Evolutionary conservation across 108 stramenopile genomes (phyloP).

Genomic region (Skeletonema tropicum): DNA sequence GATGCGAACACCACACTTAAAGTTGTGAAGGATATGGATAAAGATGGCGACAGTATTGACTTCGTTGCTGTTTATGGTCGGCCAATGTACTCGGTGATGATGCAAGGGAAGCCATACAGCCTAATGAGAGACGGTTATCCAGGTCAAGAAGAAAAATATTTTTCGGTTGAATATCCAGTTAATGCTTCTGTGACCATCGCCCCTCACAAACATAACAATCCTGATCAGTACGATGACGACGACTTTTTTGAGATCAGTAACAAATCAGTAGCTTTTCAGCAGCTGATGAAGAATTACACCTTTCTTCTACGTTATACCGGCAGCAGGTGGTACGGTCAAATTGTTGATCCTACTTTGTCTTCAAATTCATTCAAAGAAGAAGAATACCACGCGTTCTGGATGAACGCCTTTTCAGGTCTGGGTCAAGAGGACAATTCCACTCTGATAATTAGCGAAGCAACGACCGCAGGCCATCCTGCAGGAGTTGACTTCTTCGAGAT

Average conservation of each 20-base stretch:
- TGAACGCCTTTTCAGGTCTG: not conserved
- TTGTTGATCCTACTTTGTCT: not conserved
- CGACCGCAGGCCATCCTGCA: not conserved
- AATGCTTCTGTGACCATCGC: conserved; percentile 7
- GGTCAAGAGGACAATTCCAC: conserved; percentile 10
- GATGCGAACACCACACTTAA: conserved; percentile 15
- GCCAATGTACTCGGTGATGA: conserved; percentile 19
- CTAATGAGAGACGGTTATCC: conserved; percentile 31
- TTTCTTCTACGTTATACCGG: conserved; percentile 38
- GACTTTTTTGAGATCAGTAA: conserved; percentile 42
- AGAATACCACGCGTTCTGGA: conserved; percentile 9
- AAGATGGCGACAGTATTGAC: conserved; percentile 14
- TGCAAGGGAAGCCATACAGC: conserved; percentile 33
- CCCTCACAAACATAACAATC: conserved; percentile 22
- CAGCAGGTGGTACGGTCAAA: conserved; percentile 37
- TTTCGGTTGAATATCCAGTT: conserved; percentile 6
- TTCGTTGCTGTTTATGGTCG: conserved; percentile 41
- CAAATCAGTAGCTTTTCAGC: conserved; percentile 14
- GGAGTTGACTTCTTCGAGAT: conserved; percentile 16
- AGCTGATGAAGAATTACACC: conserved; percentile 43
- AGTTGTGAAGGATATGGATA: conserved; percentile 5
- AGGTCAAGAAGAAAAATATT: conserved; percentile 16
- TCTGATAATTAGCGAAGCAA: conserved; percentile 2
- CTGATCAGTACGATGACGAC: conserved; percentile 24
- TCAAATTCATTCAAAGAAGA: not conserved